phyloP scores from a whole-genome alignment of 2,329 filamentous ascomycete genomes.

The Lecanicillium sp. region DNA sequence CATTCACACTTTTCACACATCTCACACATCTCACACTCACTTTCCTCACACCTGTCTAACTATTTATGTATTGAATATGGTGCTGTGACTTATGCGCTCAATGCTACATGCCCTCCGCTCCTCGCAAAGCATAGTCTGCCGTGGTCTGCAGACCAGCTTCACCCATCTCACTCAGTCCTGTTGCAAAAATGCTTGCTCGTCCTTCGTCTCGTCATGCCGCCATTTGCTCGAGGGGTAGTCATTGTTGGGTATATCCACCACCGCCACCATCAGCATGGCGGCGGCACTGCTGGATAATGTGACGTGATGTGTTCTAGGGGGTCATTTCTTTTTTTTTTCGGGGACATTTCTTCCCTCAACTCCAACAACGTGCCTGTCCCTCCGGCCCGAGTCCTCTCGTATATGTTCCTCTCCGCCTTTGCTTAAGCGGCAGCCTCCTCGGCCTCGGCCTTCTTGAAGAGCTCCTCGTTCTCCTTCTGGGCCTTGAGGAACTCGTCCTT shows the following conservation, averaged over 20 bases:
- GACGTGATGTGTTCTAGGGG: slow-evolving; percentile 12
- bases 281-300: slow-evolving; percentile 9
- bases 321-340: not conserved
- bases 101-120: slow-evolving; percentile 11
- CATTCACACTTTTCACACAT: not conserved
- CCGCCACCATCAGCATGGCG: slow-evolving; percentile 1
- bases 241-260: slow-evolving; percentile 12
- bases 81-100: slow-evolving; percentile 13
- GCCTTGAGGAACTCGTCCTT: slow-evolving; percentile 97
- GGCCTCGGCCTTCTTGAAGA: slow-evolving; percentile 55
- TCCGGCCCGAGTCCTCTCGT: not conserved
- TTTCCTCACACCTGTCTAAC: not conserved
- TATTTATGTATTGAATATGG: slow-evolving; percentile 11
- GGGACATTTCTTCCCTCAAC: not conserved
- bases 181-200: not conserved
- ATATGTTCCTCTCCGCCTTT: not conserved
- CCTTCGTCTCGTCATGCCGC: not conserved
- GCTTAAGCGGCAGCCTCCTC: slow-evolving; percentile 22
- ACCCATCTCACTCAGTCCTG: not conserved
- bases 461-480: slow-evolving; percentile 87
- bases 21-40: not conserved
- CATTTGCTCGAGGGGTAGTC: slow-evolving; percentile 5
- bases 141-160: no score
- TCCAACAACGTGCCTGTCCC: not conserved
- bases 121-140: no score